These are phyloP conservation scores for Toxicodendron radicans DNA, from an alignment of 345 rosid genomes.

Conservation along the genomic window DNA sequence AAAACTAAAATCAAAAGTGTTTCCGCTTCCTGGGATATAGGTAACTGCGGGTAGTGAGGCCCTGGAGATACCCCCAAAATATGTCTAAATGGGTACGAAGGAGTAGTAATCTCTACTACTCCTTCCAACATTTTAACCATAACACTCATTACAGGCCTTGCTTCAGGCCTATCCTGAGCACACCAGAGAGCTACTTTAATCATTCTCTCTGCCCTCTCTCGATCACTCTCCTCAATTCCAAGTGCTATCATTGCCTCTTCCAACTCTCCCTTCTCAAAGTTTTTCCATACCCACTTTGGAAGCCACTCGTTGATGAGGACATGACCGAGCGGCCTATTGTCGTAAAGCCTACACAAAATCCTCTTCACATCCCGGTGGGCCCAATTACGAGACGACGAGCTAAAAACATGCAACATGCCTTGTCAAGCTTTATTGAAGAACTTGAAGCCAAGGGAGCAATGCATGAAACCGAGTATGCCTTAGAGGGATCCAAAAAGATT, in stretches of 20 bases:
- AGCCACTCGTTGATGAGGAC: constrained; percentile 32
- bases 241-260: constrained; percentile 10
- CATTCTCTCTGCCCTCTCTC: constrained; percentile 30
- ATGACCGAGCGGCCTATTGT: too few species aligned
- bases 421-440: too few species aligned
- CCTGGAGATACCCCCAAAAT: neutral
- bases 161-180: too few species aligned
- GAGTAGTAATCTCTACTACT: constrained; percentile 18
- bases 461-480: too few species aligned
- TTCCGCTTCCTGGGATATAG: neutral
- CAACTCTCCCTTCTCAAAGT: constrained; percentile 2
- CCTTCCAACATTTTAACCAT: constrained; percentile 42
- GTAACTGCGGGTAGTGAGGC: neutral
- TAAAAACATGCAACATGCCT: too few species aligned
- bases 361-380: too few species aligned
- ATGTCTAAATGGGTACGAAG: constrained; percentile 15
- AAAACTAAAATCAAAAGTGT: neutral
- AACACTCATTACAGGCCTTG: too few species aligned
- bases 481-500: too few species aligned
- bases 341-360: too few species aligned
- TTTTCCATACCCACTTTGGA: constrained; percentile 25
- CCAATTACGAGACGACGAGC: too few species aligned
- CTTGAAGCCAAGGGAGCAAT: too few species aligned
- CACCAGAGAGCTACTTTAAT: constrained; percentile 26
- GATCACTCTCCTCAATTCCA: constrained; percentile 26